Evolutionary conservation across 495 filamentous ascomycete genomes (phyloP), one percentile per base, ranked within the genome.

Genomic region (Jackrogersella minutella): DNA sequence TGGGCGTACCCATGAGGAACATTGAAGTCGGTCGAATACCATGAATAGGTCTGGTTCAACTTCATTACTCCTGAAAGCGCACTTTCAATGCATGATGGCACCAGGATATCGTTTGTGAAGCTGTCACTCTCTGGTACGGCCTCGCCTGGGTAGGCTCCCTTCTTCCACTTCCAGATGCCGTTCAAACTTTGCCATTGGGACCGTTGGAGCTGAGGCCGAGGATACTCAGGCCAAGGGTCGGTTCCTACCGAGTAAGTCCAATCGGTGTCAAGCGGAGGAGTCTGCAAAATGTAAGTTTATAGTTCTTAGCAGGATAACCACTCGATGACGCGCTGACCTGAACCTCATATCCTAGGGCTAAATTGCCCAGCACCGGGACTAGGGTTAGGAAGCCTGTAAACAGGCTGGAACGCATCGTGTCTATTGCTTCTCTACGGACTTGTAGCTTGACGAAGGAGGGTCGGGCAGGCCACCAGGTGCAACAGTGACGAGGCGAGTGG

Each of bases 211-310:
- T 84, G 84, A 0, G 88, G 88, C 7, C 88, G 84, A 7, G 88
- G 88, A 74, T 90, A 87, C 65, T 89, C 83, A 2, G 87, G 84
- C 88, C 88, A 90, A 0, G 87, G 88, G 46, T 86, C 73, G 0
- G 81, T 86, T 47, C 86, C 86, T 2, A 87, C 85, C 50, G 85
- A 74, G 30, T 81, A 79, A 1, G 87, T 90, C 87, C 87, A 90
- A 0, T 79, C 76, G 0, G 87, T 90, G 28, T 82, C 83, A 24
- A 90, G 77, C 0, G 85, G 87, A 16, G 76, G 74, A 21, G 70
- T 63, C 61, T 71, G 28, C 17, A 13, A 26, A 28, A 28, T 41
- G 59, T 71, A 47, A 71, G 64, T 53, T 41, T 10, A 43, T 1
- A 19, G 28, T 53, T 14, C 7, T 34, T 13, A 30, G 21, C 5